Conservation (phyloP, 1,284 basidiomycete species). For the Pascua guehoae region DNA sequence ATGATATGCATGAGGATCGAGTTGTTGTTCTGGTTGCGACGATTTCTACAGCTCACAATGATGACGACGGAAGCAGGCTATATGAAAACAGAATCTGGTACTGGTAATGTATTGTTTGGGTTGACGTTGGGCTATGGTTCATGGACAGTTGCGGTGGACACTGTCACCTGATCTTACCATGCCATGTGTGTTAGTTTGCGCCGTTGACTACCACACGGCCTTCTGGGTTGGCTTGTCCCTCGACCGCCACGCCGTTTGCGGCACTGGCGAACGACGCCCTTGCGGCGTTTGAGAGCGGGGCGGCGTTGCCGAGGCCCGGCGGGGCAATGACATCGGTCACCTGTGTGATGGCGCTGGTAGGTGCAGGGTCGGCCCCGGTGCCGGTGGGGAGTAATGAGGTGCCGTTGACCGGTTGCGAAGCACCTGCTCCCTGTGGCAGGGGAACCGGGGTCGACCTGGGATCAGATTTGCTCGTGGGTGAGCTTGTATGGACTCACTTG, state of each 20-base stretch:
- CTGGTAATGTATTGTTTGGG: too few relatives aligned
- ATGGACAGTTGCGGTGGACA: too few relatives aligned
- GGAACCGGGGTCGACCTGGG: not conserved
- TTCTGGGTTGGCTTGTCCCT: slow-evolving; percentile 5
- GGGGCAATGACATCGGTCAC: slow-evolving; percentile 28
- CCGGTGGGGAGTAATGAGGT: slow-evolving; percentile 12
- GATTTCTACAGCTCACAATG: too few relatives aligned
- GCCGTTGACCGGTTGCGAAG: slow-evolving; percentile 1
- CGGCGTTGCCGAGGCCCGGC: slow-evolving; percentile 35
- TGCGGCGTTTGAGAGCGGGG: slow-evolving; percentile 32
- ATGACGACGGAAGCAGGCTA: too few relatives aligned
- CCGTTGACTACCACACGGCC: slow-evolving; percentile 10
- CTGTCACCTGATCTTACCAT: not conserved
- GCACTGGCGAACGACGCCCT: slow-evolving; percentile 41
- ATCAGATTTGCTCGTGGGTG: not conserved
- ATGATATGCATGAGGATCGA: too few relatives aligned
- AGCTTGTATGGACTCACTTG: slow-evolving; percentile 14
- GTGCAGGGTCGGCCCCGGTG: slow-evolving; percentile 30
- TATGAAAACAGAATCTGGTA: too few relatives aligned
- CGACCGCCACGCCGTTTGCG: slow-evolving; percentile 38
- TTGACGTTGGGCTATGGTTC: too few relatives aligned
- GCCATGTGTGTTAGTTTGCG: not conserved
- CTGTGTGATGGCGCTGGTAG: slow-evolving; percentile 14
- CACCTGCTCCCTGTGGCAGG: not conserved
- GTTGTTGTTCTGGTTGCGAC: too few relatives aligned